Evolutionary conservation across 306 rosid genomes (phyloP).

Genomic region (Vachellia pachyceras): DNA sequence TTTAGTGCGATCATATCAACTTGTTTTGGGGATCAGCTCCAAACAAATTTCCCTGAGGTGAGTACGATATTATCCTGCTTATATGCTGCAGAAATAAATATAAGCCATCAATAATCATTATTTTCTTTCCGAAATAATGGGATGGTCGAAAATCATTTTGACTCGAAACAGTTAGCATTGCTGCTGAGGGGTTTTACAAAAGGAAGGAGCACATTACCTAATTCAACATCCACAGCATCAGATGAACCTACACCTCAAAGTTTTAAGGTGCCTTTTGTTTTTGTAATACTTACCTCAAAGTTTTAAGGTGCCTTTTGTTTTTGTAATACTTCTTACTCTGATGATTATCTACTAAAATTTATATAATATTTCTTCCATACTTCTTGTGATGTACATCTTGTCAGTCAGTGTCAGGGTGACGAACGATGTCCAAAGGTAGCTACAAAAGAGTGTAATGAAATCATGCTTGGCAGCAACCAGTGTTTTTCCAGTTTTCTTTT

Average conservation of each 20-base stretch:
- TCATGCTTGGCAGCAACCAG: background rate
- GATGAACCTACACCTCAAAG: constrained; percentile 44
- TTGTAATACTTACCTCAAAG: too few relatives aligned
- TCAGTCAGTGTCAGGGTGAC: constrained; percentile 2
- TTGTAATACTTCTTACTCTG: background rate
- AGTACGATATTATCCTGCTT: constrained; percentile 47
- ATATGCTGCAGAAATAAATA: too few relatives aligned
- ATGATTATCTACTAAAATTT: background rate
- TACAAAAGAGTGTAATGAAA: background rate
- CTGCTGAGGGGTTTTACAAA: constrained; percentile 42
- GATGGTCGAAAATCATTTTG: too few relatives aligned
- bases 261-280: constrained; percentile 51
- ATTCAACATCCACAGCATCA: constrained; percentile 36
- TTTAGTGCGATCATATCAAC: constrained; percentile 57
- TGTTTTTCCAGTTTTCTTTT: background rate
- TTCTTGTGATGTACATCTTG: background rate
- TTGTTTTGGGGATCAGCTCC: constrained; percentile 62
- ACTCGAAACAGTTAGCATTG: constrained; percentile 45
- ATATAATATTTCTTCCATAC: background rate
- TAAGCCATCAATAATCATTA: too few relatives aligned
- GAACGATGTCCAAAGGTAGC: background rate
- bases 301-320: too few relatives aligned
- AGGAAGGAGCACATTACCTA: constrained; percentile 49
- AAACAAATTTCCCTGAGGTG: constrained; percentile 65
- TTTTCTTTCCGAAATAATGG: too few relatives aligned